These are phyloP conservation scores for Globisporangium spiculum DNA, from an alignment of 352 stramenopile species.

Conservation along the genomic window DNA sequence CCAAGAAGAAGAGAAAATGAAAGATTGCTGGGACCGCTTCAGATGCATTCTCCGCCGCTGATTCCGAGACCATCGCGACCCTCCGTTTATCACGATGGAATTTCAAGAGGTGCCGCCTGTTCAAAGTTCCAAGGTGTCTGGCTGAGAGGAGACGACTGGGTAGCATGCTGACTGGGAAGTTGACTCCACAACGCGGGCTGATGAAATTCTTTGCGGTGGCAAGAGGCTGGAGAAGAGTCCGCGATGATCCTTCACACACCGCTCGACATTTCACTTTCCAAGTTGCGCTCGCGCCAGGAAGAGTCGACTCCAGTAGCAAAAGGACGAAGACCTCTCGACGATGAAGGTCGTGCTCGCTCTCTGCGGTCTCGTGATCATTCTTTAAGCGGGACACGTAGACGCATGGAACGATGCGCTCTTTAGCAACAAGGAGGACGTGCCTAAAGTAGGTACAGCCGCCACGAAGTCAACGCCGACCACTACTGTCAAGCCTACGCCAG, in stretches of 20 bases:
- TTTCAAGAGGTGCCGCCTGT: not conserved
- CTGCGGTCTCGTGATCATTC: conserved; percentile 1
- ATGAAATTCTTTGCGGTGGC: not conserved
- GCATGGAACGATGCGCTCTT: not conserved
- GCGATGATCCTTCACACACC: not conserved
- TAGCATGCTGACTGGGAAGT: too few relatives aligned
- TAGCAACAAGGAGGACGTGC: not conserved
- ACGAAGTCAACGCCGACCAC: not conserved
- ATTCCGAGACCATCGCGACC: not conserved
- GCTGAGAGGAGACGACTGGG: not conserved
- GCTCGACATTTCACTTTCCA: not conserved
- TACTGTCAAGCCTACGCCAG: not conserved
- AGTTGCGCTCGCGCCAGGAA: not conserved
- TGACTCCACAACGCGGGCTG: not conserved
- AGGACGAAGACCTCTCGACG: not conserved
- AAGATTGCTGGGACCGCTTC: not conserved
- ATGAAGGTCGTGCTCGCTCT: conserved; percentile 13
- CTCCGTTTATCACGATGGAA: not conserved
- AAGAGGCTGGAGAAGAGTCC: not conserved
- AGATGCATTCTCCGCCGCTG: not conserved
- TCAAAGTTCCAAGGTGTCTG: not conserved
- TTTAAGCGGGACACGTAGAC: not conserved
- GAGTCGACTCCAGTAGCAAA: not conserved
- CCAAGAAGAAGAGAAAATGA: not conserved
- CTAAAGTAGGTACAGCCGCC: not conserved